Evolutionary conservation across 2,329 filamentous ascomycete species (phyloP).

Genomic region (Fusarium dimerum): DNA sequence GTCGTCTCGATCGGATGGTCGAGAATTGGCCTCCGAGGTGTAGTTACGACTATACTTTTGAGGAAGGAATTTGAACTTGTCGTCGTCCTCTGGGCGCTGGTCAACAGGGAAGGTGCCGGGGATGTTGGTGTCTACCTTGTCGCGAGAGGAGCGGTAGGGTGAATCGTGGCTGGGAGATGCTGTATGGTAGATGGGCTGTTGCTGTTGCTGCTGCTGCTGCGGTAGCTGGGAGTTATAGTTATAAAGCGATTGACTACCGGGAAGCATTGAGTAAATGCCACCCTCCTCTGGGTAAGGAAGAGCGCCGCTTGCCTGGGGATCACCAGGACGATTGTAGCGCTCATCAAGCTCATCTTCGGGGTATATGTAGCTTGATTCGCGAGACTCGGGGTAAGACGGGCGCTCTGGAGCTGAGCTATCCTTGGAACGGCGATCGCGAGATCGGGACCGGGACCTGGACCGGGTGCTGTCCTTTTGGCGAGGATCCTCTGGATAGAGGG

Average conservation of each 20-base stretch:
- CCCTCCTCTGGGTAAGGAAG: slow-evolving; percentile 43
- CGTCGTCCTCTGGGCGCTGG: slow-evolving; percentile 33
- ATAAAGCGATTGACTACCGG: slow-evolving; percentile 39
- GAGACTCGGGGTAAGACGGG: slow-evolving; percentile 40
- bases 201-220: slow-evolving; percentile 32
- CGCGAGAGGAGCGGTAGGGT: slow-evolving; percentile 39
- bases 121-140: slow-evolving; percentile 31
- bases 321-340: slow-evolving; percentile 34
- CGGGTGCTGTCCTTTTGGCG: slow-evolving; percentile 42
- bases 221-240: slow-evolving; percentile 32
- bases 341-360: slow-evolving; percentile 45
- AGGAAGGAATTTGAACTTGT: slow-evolving; percentile 47
- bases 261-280: slow-evolving; percentile 39
- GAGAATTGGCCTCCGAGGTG: slow-evolving; percentile 24
- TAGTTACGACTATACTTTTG: slow-evolving; percentile 48
- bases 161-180: slow-evolving; percentile 38
- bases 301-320: slow-evolving; percentile 35
- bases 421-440: slow-evolving; percentile 38
- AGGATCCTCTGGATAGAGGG: slow-evolving; percentile 49
- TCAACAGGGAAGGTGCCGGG: slow-evolving; percentile 39
- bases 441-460: slow-evolving; percentile 48
- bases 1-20: slow-evolving; percentile 28
- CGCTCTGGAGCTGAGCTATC: slow-evolving; percentile 34
- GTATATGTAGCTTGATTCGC: slow-evolving; percentile 45
- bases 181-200: slow-evolving; percentile 34